phyloP scores from a whole-genome alignment of 768 basidiomycete species.

The Rhodosporidiobolus sp. region DNA sequence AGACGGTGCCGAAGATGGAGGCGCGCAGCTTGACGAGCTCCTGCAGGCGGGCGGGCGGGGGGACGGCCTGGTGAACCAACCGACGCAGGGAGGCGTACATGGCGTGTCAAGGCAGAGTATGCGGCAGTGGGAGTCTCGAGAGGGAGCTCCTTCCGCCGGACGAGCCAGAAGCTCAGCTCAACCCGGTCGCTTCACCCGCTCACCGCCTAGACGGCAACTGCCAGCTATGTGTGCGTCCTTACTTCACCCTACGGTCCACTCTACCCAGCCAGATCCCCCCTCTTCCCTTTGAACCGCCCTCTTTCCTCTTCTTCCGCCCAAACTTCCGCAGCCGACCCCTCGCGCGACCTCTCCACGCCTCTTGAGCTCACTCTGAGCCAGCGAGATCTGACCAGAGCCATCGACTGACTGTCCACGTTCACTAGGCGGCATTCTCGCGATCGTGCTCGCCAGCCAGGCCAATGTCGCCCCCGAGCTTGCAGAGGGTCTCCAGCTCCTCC shows the following conservation, averaged over 20 bases:
- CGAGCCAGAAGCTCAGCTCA: no score
- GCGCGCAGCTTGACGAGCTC: conserved; percentile 65
- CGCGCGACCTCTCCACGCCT: no score
- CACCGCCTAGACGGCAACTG: no score
- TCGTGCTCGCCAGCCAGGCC: conserved; percentile 41
- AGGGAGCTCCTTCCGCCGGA: no score
- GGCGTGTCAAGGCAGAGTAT: not conserved
- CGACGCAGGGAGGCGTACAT: conserved; percentile 1
- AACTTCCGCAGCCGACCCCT: no score
- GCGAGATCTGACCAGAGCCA: not conserved
- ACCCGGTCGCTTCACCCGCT: no score
- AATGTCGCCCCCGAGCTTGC: conserved; percentile 42
- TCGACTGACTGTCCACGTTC: not conserved
- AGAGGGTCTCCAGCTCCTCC: conserved; percentile 90
- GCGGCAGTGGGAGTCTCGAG: no score
- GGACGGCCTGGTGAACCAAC: conserved; percentile 8
- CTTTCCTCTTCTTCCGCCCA: not conserved
- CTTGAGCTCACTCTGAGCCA: no score
- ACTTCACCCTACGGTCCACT: conserved; percentile 1
- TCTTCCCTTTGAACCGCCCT: not conserved
- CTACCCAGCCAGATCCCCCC: not conserved
- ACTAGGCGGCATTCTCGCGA: conserved; percentile 44
- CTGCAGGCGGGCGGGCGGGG: conserved; percentile 52
- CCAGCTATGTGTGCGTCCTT: conserved; percentile 5
- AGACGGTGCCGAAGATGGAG: conserved; percentile 77